Evolutionary conservation across 768 basidiomycete genomes (phyloP).

Genomic region (Rhizopogon rudus): DNA sequence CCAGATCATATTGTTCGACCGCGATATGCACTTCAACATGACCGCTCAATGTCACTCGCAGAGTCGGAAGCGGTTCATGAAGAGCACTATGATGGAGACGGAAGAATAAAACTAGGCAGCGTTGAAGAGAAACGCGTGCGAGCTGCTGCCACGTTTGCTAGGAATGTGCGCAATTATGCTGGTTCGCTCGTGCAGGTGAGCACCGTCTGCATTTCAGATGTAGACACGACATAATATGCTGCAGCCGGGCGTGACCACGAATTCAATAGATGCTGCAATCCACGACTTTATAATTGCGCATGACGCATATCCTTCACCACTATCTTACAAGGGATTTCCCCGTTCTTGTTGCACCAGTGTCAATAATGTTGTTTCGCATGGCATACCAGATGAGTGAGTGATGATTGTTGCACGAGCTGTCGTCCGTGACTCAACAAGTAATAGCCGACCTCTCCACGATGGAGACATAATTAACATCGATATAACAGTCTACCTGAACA

Average conservation of each 20-base stretch:
- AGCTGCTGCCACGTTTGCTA: conserved; percentile 52
- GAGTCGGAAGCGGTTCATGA: not conserved
- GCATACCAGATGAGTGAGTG: conserved; percentile 84
- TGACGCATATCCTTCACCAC: conserved; percentile 83
- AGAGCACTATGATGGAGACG: conserved; percentile 20
- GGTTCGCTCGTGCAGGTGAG: conserved; percentile 48
- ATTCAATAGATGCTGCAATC: conserved; percentile 63
- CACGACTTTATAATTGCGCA: conserved; percentile 66
- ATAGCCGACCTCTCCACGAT: conserved; percentile 71
- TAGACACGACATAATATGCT: conserved; percentile 1
- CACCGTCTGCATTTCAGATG: not conserved
- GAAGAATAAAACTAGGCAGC: conserved; percentile 45
- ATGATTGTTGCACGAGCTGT: not conserved
- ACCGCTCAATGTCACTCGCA: conserved; percentile 1
- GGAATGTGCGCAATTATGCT: conserved; percentile 50
- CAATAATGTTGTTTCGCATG: conserved; percentile 85
- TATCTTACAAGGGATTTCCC: conserved; percentile 59
- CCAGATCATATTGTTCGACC: conserved; percentile 55
- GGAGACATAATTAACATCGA: conserved; percentile 90
- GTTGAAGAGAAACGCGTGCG: conserved; percentile 49
- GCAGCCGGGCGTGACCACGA: conserved; percentile 71
- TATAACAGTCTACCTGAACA: conserved; percentile 77
- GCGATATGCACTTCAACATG: conserved; percentile 34
- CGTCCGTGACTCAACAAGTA: conserved; percentile 3
- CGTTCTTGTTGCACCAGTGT: conserved; percentile 60